Conservation (phyloP, 1,139 yeast species). For the Candida freyschussii region DNA sequence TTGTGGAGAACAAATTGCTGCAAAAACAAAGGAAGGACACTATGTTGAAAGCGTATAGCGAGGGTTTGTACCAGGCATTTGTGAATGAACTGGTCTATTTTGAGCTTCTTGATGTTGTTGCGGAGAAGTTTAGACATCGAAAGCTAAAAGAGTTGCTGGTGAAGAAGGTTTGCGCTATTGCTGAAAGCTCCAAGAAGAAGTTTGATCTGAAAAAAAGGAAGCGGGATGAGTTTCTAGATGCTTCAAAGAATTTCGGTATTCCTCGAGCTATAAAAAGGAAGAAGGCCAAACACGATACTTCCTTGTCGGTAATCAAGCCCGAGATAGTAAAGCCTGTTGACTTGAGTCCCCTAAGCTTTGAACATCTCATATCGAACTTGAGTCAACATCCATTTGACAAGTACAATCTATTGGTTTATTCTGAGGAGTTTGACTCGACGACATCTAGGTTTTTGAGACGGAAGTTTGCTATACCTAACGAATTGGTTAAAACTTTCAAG, state of each 20-base stretch:
- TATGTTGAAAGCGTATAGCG: constrained; percentile 37
- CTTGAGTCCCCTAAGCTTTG: constrained; percentile 17
- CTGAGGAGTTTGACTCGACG: constrained; percentile 15
- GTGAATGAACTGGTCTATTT: constrained; percentile 50
- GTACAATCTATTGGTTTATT: constrained; percentile 25
- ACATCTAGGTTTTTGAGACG: constrained; percentile 18
- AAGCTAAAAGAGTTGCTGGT: constrained; percentile 30
- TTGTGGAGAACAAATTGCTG: constrained; percentile 10
- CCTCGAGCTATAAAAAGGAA: constrained; percentile 28
- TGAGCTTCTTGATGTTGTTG: constrained; percentile 37
- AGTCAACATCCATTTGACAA: constrained; percentile 15
- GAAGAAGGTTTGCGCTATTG: constrained; percentile 28
- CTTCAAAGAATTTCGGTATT: constrained; percentile 32
- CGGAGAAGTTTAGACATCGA: constrained; percentile 32
- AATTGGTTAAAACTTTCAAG: constrained; percentile 2
- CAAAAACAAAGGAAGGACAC: constrained; percentile 30
- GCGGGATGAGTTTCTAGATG: constrained; percentile 39
- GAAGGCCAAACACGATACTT: constrained; percentile 7
- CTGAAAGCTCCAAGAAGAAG: constrained; percentile 26
- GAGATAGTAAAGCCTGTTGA: constrained; percentile 14
- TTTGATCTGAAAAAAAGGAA: constrained; percentile 33
- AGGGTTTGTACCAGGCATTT: constrained; percentile 54
- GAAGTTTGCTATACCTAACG: constrained; percentile 16
- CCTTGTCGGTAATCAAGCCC: too few relatives aligned
- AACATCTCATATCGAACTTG: constrained; percentile 16